Evolutionary conservation across 1,139 yeast species (phyloP).

Genomic region (Wickerhamiella infanticola): DNA sequence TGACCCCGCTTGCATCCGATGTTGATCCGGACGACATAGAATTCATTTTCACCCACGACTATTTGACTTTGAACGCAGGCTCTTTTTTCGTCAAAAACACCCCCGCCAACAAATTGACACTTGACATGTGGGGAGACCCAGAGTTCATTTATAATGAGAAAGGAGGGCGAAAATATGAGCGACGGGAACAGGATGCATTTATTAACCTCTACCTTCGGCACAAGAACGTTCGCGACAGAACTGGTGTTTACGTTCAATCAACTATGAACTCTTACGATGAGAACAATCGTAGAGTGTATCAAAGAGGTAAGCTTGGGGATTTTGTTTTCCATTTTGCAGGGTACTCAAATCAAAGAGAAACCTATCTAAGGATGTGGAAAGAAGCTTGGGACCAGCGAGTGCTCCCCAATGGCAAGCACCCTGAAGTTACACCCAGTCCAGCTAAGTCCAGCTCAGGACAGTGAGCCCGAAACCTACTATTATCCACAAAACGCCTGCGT

Average conservation of each 20-base stretch:
- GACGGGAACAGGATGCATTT: slow-evolving; percentile 14
- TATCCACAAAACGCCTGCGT: no score
- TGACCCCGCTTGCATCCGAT: slow-evolving; percentile 11
- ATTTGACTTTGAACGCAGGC: slow-evolving; percentile 24
- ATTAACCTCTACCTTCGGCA: slow-evolving; percentile 11
- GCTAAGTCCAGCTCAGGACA: no score
- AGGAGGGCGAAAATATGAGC: slow-evolving; percentile 2
- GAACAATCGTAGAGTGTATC: neutral
- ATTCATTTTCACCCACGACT: slow-evolving; percentile 20
- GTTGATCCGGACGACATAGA: slow-evolving; percentile 16
- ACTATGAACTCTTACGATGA: slow-evolving; percentile 14
- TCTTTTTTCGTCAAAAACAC: slow-evolving; percentile 24
- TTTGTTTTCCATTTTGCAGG: slow-evolving; percentile 11
- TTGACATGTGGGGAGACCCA: slow-evolving; percentile 19
- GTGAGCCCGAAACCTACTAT: no score
- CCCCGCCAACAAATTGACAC: slow-evolving; percentile 13
- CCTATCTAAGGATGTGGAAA: neutral
- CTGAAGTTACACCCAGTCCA: no score
- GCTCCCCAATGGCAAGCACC: neutral
- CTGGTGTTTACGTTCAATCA: slow-evolving; percentile 16
- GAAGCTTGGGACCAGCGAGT: neutral
- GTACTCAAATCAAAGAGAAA: neutral
- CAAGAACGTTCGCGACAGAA: slow-evolving; percentile 11
- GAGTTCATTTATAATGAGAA: slow-evolving; percentile 4
- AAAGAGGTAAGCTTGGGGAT: slow-evolving; percentile 5